phyloP scores from a whole-genome alignment of 2,329 filamentous ascomycete genomes.

The Claviceps africana region DNA sequence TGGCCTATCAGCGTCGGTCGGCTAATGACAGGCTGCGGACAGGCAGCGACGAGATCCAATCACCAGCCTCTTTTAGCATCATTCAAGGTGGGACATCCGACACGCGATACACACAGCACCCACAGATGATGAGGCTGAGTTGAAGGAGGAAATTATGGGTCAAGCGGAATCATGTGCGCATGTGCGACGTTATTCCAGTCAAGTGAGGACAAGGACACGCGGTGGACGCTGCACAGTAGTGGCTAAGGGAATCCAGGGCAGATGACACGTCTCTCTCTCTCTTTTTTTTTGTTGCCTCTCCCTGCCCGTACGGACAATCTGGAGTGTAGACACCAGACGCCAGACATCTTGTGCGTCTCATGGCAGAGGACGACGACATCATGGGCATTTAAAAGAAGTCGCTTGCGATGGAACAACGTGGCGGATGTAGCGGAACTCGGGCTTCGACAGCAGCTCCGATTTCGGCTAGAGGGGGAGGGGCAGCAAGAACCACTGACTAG shows the following conservation, averaged over 20 bases:
- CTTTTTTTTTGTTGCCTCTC: too few relatives aligned
- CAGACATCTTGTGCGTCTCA: background rate
- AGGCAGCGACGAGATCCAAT: background rate
- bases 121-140: background rate
- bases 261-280: background rate
- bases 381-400: too few relatives aligned
- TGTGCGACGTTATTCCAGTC: background rate
- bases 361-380: background rate
- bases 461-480: slow-evolving; percentile 7
- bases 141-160: background rate
- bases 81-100: background rate
- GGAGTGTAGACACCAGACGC: too few relatives aligned
- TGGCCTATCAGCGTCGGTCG: background rate
- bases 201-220: background rate
- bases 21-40: background rate
- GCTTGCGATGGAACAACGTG: background rate
- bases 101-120: too few relatives aligned
- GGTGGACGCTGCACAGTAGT: background rate
- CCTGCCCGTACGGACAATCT: too few relatives aligned
- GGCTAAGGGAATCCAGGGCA: background rate
- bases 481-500: too few relatives aligned
- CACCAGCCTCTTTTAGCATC: background rate
- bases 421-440: background rate
- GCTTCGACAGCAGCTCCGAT: slow-evolving; percentile 4
- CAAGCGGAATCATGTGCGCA: background rate